Base-by-base conservation (phyloP, 495 filamentous ascomycete species). In the Aspergillus egyptiacus region DNA sequence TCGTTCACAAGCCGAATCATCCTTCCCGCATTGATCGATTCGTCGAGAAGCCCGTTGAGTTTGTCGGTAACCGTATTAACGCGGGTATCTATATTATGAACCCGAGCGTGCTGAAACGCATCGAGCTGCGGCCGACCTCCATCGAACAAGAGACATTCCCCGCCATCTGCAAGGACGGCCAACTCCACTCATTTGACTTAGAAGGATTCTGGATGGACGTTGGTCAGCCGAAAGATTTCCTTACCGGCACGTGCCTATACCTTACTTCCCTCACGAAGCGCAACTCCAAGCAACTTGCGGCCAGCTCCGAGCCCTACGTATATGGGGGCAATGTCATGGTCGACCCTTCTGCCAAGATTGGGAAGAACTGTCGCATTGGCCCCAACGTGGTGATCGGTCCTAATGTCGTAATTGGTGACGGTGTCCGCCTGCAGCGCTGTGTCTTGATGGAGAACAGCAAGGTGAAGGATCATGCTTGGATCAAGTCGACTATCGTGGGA, bases 161-260 rank as follows among this genome's bases (percentile, higher is more conserved):
- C 33, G 85, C 88, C 51, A 94, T 99, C 60, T 85, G 83, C 67
- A 82, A 77, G 59, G 94, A 96, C 63, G 87, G 89, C 45, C 82
- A 95, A 69, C 73, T 99, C 37, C 93, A 99, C 78, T 96, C 91
- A 2, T 96, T 95, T 65, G 93, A 99, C 67, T 78, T 99, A 30
- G 94, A 99, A 55, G 91, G 93, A 55, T 99, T 95, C 77, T 99
- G 93, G 93, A 99, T 99, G 93, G 93, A 99, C 60, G 91, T 99
- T 49, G 93, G 93, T 58, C 93, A 99, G 68, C 93, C 93, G 45
- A 99, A 99, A 73, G 93, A 99, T 65, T 99, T 99, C 79, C 75
- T 99, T 42, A 87, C 83, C 25, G 93, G 93, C 50, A 97, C 93
- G 54, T 99, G 94, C 68, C 80, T 99, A 40, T 99, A 97, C 73